phyloP scores from a whole-genome alignment of 2,329 filamentous ascomycete species.

The Pseudocercospora ulei region DNA sequence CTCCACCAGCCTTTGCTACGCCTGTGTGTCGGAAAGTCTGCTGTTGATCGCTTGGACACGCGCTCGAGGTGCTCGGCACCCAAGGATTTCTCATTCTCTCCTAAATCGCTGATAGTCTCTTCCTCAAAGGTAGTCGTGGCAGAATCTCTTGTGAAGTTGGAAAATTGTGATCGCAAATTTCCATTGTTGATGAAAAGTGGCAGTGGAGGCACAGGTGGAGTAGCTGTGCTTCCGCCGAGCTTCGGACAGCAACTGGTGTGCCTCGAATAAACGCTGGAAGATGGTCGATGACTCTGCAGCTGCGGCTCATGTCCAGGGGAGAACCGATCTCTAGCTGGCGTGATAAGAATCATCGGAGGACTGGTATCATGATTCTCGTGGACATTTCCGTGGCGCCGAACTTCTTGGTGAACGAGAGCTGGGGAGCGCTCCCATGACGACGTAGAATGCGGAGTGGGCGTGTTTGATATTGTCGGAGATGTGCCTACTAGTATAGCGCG shows the following conservation, averaged over 20 bases:
- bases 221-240: slow-evolving; percentile 26
- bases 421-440: not conserved
- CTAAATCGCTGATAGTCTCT: too few relatives aligned
- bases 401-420: slow-evolving; percentile 1
- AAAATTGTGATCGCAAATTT: slow-evolving; percentile 13
- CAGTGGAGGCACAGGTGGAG: slow-evolving; percentile 53
- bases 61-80: too few relatives aligned
- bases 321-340: slow-evolving; percentile 44
- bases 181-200: slow-evolving; percentile 35
- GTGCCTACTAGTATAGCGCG: slow-evolving; percentile 66
- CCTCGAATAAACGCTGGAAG: slow-evolving; percentile 56
- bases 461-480: slow-evolving; percentile 43
- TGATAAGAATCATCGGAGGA: slow-evolving; percentile 47
- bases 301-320: slow-evolving; percentile 47
- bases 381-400: not conserved
- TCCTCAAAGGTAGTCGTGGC: slow-evolving; percentile 37
- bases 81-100: too few relatives aligned
- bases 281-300: slow-evolving; percentile 33
- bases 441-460: slow-evolving; percentile 30
- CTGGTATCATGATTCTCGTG: not conserved
- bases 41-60: slow-evolving; percentile 11
- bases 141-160: slow-evolving; percentile 30
- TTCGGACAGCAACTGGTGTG: slow-evolving; percentile 35
- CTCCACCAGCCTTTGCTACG: slow-evolving; percentile 68
- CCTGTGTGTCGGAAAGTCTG: slow-evolving; percentile 44